Conservation (phyloP, 2,329 filamentous ascomycete genomes). For the Fusarium xylarioides region DNA sequence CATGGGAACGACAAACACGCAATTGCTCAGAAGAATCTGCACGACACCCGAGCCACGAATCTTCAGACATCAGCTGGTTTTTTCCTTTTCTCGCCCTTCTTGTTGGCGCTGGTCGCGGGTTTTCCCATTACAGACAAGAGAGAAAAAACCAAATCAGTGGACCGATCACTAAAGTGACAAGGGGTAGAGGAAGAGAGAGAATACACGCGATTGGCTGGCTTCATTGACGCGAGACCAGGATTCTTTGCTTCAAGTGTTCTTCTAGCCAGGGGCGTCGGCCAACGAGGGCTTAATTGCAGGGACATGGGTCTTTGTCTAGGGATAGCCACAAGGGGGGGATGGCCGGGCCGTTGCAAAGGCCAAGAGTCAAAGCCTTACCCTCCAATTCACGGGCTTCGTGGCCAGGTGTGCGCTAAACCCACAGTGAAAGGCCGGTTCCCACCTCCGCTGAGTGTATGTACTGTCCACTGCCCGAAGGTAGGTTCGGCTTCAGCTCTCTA, state of each 20-base stretch:
- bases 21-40: background rate
- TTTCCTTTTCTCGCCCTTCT: background rate
- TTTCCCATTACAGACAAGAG: conserved; percentile 4
- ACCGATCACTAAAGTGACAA: conserved; percentile 11
- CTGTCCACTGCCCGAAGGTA: background rate
- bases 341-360: conserved; percentile 30
- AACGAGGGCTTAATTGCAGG: conserved; percentile 5
- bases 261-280: conserved; percentile 36
- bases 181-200: conserved; percentile 4
- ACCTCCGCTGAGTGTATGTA: background rate
- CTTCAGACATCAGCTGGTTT: conserved; percentile 26
- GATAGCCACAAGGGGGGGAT: conserved; percentile 10
- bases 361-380: background rate
- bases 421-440: conserved; percentile 6
- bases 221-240: conserved; percentile 29
- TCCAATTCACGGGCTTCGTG: background rate
- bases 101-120: conserved; percentile 27
- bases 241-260: conserved; percentile 30
- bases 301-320: conserved; percentile 12
- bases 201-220: conserved; percentile 21
- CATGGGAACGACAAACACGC: background rate
- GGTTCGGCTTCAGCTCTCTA: background rate
- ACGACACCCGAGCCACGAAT: conserved; percentile 16
- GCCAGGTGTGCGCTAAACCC: background rate
- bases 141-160: conserved; percentile 31